Percentiles rank a stretch among this genome's conserved stretches.
phyloP scores from a whole-genome alignment of 257 asterid species.

The Scutellaria barbata region DNA sequence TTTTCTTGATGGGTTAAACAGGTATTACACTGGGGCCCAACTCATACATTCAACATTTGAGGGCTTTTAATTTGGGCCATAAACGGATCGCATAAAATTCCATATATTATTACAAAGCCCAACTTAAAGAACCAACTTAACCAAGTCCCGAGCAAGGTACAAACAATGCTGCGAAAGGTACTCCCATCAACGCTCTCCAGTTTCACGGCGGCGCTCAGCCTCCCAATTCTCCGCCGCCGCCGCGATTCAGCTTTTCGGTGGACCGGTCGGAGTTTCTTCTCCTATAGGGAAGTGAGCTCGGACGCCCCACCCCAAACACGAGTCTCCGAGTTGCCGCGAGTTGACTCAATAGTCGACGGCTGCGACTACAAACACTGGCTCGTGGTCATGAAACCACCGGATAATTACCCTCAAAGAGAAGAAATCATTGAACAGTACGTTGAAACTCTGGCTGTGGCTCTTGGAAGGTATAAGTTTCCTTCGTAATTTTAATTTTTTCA shows the following conservation, averaged over 20 bases:
- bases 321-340: constrained; percentile 41
- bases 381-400: constrained; percentile 50
- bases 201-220: constrained; percentile 27
- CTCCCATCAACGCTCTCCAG: neutral
- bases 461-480: constrained; percentile 40
- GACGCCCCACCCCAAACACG: constrained; percentile 28
- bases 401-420: constrained; percentile 46
- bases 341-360: constrained; percentile 42
- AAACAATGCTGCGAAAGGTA: constrained; percentile 38
- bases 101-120: neutral
- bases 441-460: constrained; percentile 43
- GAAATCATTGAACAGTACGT: constrained; percentile 41
- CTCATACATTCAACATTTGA: neutral
- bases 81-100: neutral
- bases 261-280: constrained; percentile 28
- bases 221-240: constrained; percentile 30
- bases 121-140: neutral
- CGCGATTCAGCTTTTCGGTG: constrained; percentile 13
- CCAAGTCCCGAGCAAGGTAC: neutral
- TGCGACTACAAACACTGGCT: constrained; percentile 58
- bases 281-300: constrained; percentile 13
- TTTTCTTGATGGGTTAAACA: no score
- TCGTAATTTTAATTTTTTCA: neutral
- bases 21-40: no score
- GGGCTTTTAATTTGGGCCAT: neutral